Evolutionary conservation across 176 grass and related monocot species (phyloP).

Genomic region (Carex myosuroides): DNA sequence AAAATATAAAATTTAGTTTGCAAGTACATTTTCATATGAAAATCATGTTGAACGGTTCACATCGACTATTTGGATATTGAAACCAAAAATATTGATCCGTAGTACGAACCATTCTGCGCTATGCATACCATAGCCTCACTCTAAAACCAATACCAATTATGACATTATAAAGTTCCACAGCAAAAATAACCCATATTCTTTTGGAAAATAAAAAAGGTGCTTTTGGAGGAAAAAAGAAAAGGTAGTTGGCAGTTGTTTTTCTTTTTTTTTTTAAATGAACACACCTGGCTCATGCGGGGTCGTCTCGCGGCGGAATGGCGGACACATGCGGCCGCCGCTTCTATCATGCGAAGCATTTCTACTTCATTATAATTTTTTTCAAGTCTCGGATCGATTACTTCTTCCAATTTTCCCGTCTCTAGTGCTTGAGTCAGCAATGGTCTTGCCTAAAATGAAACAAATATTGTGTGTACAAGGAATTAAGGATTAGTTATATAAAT

Average conservation of each 20-base stretch:
- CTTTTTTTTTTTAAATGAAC: background rate
- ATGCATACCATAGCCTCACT: too few species aligned
- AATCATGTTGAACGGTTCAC: too few species aligned
- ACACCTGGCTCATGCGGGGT: slow-evolving; percentile 83
- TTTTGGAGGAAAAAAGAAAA: background rate
- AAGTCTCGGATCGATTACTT: slow-evolving; percentile 53
- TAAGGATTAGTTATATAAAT: background rate
- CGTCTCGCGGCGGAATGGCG: slow-evolving; percentile 68
- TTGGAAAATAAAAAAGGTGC: background rate
- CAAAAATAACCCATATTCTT: background rate
- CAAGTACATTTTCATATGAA: too few species aligned
- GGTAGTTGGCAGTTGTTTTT: background rate
- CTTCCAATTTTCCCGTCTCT: slow-evolving; percentile 53
- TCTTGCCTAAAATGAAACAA: slow-evolving; percentile 42
- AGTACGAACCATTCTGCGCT: too few species aligned
- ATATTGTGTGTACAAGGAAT: background rate
- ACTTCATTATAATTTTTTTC: slow-evolving; percentile 50
- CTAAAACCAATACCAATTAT: background rate
- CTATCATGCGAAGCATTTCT: slow-evolving; percentile 87
- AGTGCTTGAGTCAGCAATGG: slow-evolving; percentile 54
- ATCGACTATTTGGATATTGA: too few species aligned
- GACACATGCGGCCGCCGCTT: slow-evolving; percentile 69
- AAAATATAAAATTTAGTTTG: too few species aligned
- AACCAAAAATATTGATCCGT: too few species aligned
- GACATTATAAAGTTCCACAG: background rate